A percentile compares a stretch with the other conserved stretches of the same genome.
Evolutionary conservation across 768 basidiomycete species (phyloP).

Genomic region (Auricularia auricula-judae): DNA sequence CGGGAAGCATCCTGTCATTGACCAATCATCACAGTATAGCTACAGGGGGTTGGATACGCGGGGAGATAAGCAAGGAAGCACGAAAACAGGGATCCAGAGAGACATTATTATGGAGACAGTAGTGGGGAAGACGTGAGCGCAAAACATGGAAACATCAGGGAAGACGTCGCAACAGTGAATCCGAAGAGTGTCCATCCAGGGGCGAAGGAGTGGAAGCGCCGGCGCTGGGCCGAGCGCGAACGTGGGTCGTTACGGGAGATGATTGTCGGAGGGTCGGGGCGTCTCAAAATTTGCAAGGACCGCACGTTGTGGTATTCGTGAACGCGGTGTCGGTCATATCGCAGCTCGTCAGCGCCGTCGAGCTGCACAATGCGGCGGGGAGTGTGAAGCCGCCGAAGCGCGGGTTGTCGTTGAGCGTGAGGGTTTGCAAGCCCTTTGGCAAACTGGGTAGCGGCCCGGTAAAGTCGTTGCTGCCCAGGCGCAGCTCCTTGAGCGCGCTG

Average conservation of each 20-base stretch:
- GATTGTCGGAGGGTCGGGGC: not conserved
- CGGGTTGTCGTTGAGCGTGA: slow-evolving; percentile 27
- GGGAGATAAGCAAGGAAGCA: not conserved
- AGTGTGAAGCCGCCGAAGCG: slow-evolving; percentile 22
- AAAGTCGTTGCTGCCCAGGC: slow-evolving; percentile 29
- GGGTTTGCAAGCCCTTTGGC: slow-evolving; percentile 23
- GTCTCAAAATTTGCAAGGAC: not conserved
- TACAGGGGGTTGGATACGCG: not conserved
- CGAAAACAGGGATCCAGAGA: not conserved
- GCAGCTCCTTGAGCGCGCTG: slow-evolving; percentile 24
- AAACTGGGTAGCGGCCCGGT: slow-evolving; percentile 24
- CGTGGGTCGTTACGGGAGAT: not conserved
- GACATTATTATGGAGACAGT: no score
- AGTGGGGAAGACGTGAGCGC: not conserved
- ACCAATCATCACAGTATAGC: not conserved
- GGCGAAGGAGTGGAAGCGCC: no score
- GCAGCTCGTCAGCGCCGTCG: slow-evolving; percentile 18
- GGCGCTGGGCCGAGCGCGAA: not conserved
- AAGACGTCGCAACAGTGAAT: not conserved
- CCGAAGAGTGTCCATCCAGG: not conserved
- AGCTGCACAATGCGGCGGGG: slow-evolving; percentile 17
- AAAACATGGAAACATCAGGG: not conserved
- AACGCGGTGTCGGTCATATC: slow-evolving; percentile 3
- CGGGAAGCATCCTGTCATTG: not conserved
- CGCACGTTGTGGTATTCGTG: slow-evolving; percentile 1